Evolutionary conservation across 441 rosid genomes (phyloP), one percentile per base, ranked within the genome.

Genomic region (Erodium texanum): DNA sequence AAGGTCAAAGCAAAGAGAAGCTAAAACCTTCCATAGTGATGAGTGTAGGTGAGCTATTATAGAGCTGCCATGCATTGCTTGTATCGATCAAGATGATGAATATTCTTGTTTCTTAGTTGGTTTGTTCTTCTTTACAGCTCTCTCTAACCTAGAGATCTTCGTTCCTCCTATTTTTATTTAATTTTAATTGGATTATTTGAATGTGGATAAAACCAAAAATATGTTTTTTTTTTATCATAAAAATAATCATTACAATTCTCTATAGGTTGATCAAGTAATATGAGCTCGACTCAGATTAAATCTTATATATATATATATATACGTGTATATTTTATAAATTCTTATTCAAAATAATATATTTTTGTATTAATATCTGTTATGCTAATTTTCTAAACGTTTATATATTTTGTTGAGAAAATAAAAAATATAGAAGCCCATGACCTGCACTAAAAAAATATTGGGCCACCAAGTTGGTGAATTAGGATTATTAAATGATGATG

Each of bases 21-120:
- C 71, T 73, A 70, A 71, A 77, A 67, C n/a, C 71, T 70, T 75
- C 68, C 68, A 7, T 7, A 41, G 73, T 61, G 45, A 64, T 63
- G 56, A 67, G 24, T 12, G 59, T 41, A 68, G 8, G 5, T 18
- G 2, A 9, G 11, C 71, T 67, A 18, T 78, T 79, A 82, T 76
- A 77, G 11, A 18, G 0, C 24, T 7, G 14, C 20, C 2, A 19
- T 64, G 22, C 71, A 54, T 76, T 11, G 79, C 0, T 24, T 29
- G 6, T 34, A 67, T 70, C 85, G 68, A 0, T 48, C 0, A 29
- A 4, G 3, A 41, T 54, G 52, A 45, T 24, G 67, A 65, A 79
- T 43, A 70, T 73, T 64, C 69, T 68, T 56, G 54, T 66, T 16
- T 69, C 52, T 70, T 18, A 15, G 62, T 76, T 70, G 54, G 2